Evolutionary conservation across 2,329 filamentous ascomycete genomes (phyloP), one percentile per base, ranked within the genome.

Genomic region (Colletotrichum tofieldiae): DNA sequence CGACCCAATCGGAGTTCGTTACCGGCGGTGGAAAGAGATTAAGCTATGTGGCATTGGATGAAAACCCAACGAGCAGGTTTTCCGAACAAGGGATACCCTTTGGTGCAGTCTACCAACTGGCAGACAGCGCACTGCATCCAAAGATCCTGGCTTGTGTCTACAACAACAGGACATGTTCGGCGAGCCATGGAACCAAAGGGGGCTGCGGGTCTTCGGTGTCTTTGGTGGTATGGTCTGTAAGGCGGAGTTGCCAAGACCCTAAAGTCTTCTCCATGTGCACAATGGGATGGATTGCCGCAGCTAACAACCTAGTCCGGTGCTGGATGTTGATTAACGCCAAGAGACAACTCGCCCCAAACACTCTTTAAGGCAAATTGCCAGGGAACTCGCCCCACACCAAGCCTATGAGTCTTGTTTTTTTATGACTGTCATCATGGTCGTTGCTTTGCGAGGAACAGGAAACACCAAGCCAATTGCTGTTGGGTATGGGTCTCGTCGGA

Each of bases 301-400:
- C 45, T 65, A 65, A 59, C 45, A 70, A 54, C 67, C 62, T 1
- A n/a, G 67, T 66, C 63, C 39, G 55, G 55, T 71, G 67, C 67
- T 71, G 18, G 55, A 71, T 47, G 63, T 71, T 71, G 23, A 71
- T 71, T 71, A 60, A 66, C 7, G 67, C 67, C 67, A 71, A 71
- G 67, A 65, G 20, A 37, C 26, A 52, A 55, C 54, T 61, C 62
- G 32, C 60, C 45, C 61, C 26, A 60, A 69, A 43, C 26, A 32
- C 39, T 29, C 26, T 47, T n/a, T 2, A 45, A 26, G n/a, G n/a
- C 67, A 66, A 9, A 65, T 70, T 65, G 18, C 35, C 45, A 67
- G 67, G 67, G 65, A 54, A 45, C 1, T 11, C 26, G 45, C 67
- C 67, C 62, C 62, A 16, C 62, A 39, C 47, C 67, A 43, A 26